Conservation (phyloP, 371 early-diverging fungal species). For the Mucor plumbeus region DNA sequence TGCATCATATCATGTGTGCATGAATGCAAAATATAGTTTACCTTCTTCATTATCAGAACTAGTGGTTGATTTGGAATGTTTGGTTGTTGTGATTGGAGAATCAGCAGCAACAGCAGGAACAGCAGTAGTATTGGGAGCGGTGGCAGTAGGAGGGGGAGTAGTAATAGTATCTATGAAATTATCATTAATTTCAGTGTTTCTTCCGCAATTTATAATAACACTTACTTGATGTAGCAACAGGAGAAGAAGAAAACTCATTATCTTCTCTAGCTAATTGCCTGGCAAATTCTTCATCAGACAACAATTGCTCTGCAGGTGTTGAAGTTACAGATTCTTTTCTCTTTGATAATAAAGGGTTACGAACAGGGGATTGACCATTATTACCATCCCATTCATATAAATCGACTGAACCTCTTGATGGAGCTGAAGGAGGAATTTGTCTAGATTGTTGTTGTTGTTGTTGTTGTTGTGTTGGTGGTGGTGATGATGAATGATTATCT, state of each 20-base stretch:
- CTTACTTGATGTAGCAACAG: neutral
- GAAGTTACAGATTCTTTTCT: constrained; percentile 20
- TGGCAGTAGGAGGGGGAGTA: neutral
- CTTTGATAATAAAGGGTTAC: constrained; percentile 4
- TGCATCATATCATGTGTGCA: neutral
- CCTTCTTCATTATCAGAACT: constrained; percentile 6
- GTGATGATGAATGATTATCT: constrained; percentile 6
- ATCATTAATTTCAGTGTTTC: neutral
- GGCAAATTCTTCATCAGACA: constrained; percentile 43
- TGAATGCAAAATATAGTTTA: neutral
- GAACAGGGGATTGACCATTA: neutral
- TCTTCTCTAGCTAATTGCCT: constrained; percentile 36
- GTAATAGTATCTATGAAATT: neutral
- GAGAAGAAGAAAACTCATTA: neutral
- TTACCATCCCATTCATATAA: constrained; percentile 35
- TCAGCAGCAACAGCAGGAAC: neutral
- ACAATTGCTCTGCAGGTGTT: constrained; percentile 31
- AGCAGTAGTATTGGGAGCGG: neutral
- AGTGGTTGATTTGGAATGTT: neutral
- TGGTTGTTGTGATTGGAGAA: neutral
- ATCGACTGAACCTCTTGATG: constrained; percentile 15
- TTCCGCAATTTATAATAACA: neutral
- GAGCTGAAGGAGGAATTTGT: neutral
- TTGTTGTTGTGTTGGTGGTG: neutral
- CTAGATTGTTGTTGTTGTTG: constrained; percentile 11